Conservation (phyloP, 1,284 basidiomycete species). For the Pseudozyma tsukubaensis region DNA sequence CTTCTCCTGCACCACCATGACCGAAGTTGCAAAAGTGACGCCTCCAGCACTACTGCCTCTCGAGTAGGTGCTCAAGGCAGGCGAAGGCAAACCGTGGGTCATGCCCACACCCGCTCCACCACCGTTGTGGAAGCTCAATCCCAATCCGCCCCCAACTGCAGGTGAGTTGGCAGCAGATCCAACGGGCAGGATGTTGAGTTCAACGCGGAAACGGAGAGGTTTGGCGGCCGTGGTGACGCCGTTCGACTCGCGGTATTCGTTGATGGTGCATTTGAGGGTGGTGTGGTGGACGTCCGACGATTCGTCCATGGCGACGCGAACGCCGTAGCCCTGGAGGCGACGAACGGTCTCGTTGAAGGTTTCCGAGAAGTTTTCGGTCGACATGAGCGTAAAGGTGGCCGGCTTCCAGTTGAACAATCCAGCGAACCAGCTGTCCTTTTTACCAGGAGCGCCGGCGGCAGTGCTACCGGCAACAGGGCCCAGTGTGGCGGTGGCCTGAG, state of each 20-base stretch:
- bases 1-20: slow-evolving; percentile 86
- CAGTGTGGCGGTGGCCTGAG: slow-evolving; percentile 17
- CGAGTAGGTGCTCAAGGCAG: slow-evolving; percentile 49
- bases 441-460: slow-evolving; percentile 24
- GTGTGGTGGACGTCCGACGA: slow-evolving; percentile 54
- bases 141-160: slow-evolving; percentile 30
- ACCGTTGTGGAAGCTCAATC: slow-evolving; percentile 28
- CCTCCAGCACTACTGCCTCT: slow-evolving; percentile 23
- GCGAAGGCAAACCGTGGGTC: slow-evolving; percentile 35
- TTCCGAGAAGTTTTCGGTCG: slow-evolving; percentile 72
- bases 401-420: slow-evolving; percentile 89
- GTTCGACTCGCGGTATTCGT: slow-evolving; percentile 53
- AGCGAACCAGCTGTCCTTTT: slow-evolving; percentile 84
- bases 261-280: slow-evolving; percentile 55
- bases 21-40: slow-evolving; percentile 71
- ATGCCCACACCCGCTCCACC: slow-evolving; percentile 12
- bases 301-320: slow-evolving; percentile 77
- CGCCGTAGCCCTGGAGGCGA: slow-evolving; percentile 78
- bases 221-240: slow-evolving; percentile 48
- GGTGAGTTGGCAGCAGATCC: slow-evolving; percentile 47
- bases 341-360: slow-evolving; percentile 77
- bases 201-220: slow-evolving; percentile 65
- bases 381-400: slow-evolving; percentile 72
- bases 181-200: slow-evolving; percentile 62
- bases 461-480: slow-evolving; percentile 10